Base-by-base conservation (phyloP, 805 yeast genomes). In the Starmerella gropengiesseri region DNA sequence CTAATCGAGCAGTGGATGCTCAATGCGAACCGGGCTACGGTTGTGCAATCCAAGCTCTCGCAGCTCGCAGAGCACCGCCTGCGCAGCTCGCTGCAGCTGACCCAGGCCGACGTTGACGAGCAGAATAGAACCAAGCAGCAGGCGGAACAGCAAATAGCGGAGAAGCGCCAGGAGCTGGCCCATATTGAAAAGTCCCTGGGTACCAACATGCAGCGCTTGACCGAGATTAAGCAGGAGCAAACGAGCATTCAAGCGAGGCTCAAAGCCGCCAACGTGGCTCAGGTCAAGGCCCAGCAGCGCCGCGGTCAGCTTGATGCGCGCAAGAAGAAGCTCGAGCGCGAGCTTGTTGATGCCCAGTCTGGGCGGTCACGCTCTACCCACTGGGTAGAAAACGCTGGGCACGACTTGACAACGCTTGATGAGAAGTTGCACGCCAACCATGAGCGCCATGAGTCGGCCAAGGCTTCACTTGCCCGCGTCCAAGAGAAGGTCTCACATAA, bases 241-340 rank as follows among this genome's bases (percentile, higher is more conserved):
- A 49, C 49, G 33, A 61, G 51, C 51, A 56, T 54, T 4, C 40
- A 56, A 35, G 60, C 49, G 52, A 53, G 30, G 37, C 61, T 51
- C 37, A 60, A 54, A 23, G 63, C 67, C 38, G 61, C 67, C 8
- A 79, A 77, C 50, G 71, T 76, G 40, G 73, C 71, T 14, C 74
- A 69, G 41, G 84, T 83, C 11, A 71, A 87, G 4, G 61, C 74
- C 41, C 87, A 84, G 51, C 96, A 89, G 60, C 80, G 77, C 60
- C 63, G 71, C 41, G 85, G 81, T 60, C 83, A 81, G 57, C 60
- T 77, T 32, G 69, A 63, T 25, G 67, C 64, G 26, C 81, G 80
- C 54, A 16, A 29, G 7, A 44, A 40, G 9, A 47, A 50, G 40
- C 42, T 48, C 6, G 49, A 52, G 31, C 40, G 49, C 17, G 34